A percentile compares a stretch with the other conserved stretches of the same genome.
Conservation (phyloP, 192 early-diverging fungal species). For the Mortierella alpina region DNA sequence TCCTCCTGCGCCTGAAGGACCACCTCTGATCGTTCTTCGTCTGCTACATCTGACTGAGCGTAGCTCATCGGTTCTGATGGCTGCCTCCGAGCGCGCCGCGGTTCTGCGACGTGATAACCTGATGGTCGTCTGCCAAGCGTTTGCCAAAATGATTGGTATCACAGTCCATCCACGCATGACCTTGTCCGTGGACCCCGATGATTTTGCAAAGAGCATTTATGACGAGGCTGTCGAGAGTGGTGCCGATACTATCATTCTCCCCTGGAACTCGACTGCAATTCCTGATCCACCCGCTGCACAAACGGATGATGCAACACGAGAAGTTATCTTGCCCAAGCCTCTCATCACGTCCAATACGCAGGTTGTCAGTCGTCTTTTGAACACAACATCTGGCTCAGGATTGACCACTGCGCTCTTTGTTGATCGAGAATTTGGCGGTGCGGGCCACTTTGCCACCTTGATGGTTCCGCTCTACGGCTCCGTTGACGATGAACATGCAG, state of each 20-base stretch:
- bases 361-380: slow-evolving; percentile 28
- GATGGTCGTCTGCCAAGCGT: slow-evolving; percentile 84
- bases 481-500: slow-evolving; percentile 27
- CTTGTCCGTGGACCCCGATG: slow-evolving; percentile 65
- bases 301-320: background rate
- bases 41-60: slow-evolving; percentile 84
- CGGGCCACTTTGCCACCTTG: slow-evolving; percentile 31
- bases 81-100: slow-evolving; percentile 67
- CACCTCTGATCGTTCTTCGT: slow-evolving; percentile 71
- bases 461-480: slow-evolving; percentile 49
- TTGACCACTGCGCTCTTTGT: slow-evolving; percentile 38
- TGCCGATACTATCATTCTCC: slow-evolving; percentile 77
- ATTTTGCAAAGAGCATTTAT: slow-evolving; percentile 76
- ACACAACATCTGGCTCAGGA: slow-evolving; percentile 12
- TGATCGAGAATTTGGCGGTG: slow-evolving; percentile 43
- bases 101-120: slow-evolving; percentile 78
- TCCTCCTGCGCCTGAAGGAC: background rate
- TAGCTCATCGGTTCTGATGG: slow-evolving; percentile 82
- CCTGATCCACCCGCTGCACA: slow-evolving; percentile 26
- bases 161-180: slow-evolving; percentile 69
- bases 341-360: slow-evolving; percentile 36
- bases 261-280: slow-evolving; percentile 62
- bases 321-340: slow-evolving; percentile 16
- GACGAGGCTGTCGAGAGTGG: slow-evolving; percentile 62
- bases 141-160: slow-evolving; percentile 80